Conservation (phyloP, 2,329 filamentous ascomycete genomes). For the Fusarium sp. region DNA sequence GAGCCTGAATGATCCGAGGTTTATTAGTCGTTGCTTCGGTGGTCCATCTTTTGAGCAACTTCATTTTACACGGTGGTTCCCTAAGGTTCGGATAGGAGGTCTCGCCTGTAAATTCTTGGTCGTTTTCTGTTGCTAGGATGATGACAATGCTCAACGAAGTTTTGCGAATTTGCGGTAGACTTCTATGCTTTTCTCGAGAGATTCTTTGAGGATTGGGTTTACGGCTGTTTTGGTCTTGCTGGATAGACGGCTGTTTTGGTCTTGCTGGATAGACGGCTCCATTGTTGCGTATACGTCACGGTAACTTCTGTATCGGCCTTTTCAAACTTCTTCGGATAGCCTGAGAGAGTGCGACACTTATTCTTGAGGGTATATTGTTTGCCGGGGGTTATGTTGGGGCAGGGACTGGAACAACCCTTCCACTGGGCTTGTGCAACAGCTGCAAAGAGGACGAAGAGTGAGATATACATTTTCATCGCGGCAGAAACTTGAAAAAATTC, state of each 20-base stretch:
- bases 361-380: not conserved
- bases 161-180: constrained; percentile 8
- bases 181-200: not conserved
- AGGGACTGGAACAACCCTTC: constrained; percentile 6
- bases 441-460: not conserved
- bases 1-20: constrained; percentile 2
- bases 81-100: constrained; percentile 6
- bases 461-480: not conserved
- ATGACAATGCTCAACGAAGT: constrained; percentile 1
- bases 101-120: not conserved
- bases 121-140: not conserved
- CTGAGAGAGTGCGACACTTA: constrained; percentile 3
- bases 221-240: not conserved
- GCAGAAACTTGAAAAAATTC: fast-evolving
- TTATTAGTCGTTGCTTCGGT: not conserved
- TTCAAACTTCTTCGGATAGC: constrained; percentile 11
- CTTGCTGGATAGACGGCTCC: not conserved
- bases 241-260: not conserved
- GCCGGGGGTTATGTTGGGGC: not conserved
- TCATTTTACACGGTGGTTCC: constrained; percentile 9
- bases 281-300: constrained; percentile 14
- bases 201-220: constrained; percentile 4
- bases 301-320: constrained; percentile 5
- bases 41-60: constrained; percentile 7
- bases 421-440: not conserved